phyloP scores from a whole-genome alignment of 2,329 filamentous ascomycete genomes.

The Phaeosphaeriaceae sp. region DNA sequence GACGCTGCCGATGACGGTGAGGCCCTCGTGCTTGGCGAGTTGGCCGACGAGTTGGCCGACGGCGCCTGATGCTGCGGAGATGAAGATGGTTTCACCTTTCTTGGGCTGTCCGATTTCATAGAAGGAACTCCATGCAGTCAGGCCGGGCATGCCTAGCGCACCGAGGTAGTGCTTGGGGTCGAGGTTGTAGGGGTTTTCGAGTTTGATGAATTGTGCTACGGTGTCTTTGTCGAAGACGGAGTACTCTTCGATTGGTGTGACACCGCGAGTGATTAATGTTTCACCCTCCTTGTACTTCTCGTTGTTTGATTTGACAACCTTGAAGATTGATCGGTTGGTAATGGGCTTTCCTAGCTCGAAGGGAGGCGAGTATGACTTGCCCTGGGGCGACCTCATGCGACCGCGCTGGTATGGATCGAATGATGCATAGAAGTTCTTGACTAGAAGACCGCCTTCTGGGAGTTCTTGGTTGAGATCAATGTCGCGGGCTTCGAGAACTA shows the following conservation, averaged over 20 bases:
- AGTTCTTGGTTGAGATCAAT: constrained; percentile 69
- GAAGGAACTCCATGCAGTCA: constrained; percentile 76
- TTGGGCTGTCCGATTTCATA: constrained; percentile 78
- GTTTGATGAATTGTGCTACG: constrained; percentile 55
- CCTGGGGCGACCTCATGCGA: constrained; percentile 70
- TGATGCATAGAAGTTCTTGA: constrained; percentile 75
- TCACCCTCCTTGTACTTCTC: constrained; percentile 71
- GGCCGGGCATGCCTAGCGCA: constrained; percentile 77
- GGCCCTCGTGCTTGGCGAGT: constrained; percentile 79
- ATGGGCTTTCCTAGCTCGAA: constrained; percentile 70
- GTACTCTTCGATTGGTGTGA: constrained; percentile 72
- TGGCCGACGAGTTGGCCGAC: constrained; percentile 86
- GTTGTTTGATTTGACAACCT: constrained; percentile 73
- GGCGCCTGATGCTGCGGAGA: constrained; percentile 79
- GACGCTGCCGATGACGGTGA: constrained; percentile 80
- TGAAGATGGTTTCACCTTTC: constrained; percentile 81
- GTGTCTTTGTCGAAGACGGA: constrained; percentile 60
- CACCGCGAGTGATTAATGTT: constrained; percentile 60
- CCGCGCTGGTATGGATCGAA: constrained; percentile 87
- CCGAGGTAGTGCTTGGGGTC: constrained; percentile 74
- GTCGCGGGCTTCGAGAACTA: constrained; percentile 69
- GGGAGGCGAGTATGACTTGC: constrained; percentile 71
- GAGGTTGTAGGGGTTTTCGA: constrained; percentile 73
- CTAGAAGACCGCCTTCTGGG: constrained; percentile 69
- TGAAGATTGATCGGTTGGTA: constrained; percentile 67